Conservation (phyloP, 345 rosid genomes). For the Eutrema yunnanense region DNA sequence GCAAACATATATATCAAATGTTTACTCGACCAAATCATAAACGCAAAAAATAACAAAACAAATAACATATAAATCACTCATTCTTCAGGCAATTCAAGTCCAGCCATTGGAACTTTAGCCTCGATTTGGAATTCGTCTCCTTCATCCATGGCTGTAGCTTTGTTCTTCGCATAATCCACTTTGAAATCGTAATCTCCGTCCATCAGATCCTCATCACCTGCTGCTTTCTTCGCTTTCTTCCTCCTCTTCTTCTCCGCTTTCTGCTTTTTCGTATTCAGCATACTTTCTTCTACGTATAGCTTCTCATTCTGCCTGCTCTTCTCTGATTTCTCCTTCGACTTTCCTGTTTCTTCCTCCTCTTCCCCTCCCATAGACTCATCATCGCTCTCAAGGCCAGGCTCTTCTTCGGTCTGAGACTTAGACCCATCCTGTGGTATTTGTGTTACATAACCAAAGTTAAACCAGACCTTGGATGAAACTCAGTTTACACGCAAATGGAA, state of each 20-base stretch:
- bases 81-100: conserved; percentile 35
- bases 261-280: conserved; percentile 60
- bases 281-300: conserved; percentile 61
- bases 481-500: neutral
- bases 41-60: neutral
- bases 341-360: conserved; percentile 28
- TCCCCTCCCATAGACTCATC: conserved; percentile 45
- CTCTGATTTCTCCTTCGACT: conserved; percentile 33
- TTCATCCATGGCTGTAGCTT: conserved; percentile 39
- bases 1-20: neutral
- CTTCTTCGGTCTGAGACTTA: conserved; percentile 5
- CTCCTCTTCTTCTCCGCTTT: conserved; percentile 77
- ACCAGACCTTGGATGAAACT: neutral
- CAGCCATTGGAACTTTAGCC: conserved; percentile 48
- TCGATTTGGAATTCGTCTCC: conserved; percentile 32
- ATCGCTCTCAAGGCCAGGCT: neutral
- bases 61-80: conserved; percentile 22
- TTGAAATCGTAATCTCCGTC: conserved; percentile 77
- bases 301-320: conserved; percentile 60
- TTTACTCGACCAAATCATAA: conserved; percentile 6
- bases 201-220: conserved; percentile 43
- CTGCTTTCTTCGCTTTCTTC: conserved; percentile 49
- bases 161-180: conserved; percentile 56
- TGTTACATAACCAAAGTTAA: neutral
- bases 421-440: conserved; percentile 15